Percentiles rank a stretch among this genome's conserved stretches.
phyloP scores from a whole-genome alignment of 1,284 basidiomycete species.

The Fomes fomentarius region DNA sequence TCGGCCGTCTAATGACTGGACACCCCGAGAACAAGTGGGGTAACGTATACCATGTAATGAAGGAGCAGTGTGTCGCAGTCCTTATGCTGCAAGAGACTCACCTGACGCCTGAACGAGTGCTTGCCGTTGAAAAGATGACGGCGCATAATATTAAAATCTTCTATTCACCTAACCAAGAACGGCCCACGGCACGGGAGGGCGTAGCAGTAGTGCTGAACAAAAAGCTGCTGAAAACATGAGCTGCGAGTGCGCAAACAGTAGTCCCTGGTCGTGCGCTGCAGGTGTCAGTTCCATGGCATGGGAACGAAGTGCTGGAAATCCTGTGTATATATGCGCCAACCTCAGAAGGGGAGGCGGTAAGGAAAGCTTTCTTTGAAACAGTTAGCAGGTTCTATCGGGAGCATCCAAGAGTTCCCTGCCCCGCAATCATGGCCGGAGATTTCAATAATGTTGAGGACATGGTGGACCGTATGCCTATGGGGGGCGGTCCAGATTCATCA shows the following conservation, averaged over 20 bases:
- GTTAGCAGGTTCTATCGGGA: slow-evolving; percentile 16
- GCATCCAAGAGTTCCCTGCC: slow-evolving; percentile 1
- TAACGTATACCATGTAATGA: background rate
- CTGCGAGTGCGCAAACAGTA: background rate
- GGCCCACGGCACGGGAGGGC: slow-evolving; percentile 7
- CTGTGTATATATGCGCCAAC: slow-evolving; percentile 38
- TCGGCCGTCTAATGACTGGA: background rate
- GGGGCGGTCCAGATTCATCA: slow-evolving; percentile 16
- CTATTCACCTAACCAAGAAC: background rate
- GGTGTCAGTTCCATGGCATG: slow-evolving; percentile 18
- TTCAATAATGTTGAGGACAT: slow-evolving; percentile 42
- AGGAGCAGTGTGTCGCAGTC: background rate
- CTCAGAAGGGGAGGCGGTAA: slow-evolving; percentile 34
- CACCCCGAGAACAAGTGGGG: slow-evolving; percentile 6
- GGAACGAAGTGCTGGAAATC: slow-evolving; percentile 17
- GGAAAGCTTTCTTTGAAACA: slow-evolving; percentile 34
- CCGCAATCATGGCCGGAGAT: slow-evolving; percentile 44
- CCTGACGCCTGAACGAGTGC: background rate
- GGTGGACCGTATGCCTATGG: background rate
- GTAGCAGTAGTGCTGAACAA: slow-evolving; percentile 6
- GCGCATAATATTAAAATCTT: background rate
- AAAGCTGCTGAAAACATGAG: background rate
- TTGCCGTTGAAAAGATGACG: background rate
- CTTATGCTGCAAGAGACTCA: slow-evolving; percentile 12
- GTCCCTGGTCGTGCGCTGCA: slow-evolving; percentile 2